Evolutionary conservation across 306 rosid species (phyloP), one percentile per base, ranked within the genome.

Genomic region (Begonia loranthoides): DNA sequence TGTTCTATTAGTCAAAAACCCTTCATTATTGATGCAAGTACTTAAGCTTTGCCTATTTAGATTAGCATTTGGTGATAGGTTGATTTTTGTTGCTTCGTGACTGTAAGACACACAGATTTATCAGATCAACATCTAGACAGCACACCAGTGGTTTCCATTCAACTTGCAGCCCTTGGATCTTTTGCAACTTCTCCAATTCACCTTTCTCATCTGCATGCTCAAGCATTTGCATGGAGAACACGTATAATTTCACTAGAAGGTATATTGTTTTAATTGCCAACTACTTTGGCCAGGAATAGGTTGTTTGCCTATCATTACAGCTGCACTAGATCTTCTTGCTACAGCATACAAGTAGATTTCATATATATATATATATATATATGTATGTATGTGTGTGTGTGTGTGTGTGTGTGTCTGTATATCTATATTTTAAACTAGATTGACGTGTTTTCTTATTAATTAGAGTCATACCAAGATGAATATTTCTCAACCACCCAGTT

Each of bases 161-260:
- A 73, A 70, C 90, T 89, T 62, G 54, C 86, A 66, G 78, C 59
- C 66, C 58, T 41, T 53, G 76, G 82, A 49, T 77, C 82, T 22
- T 69, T 89, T 50, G 61, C 64, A 59, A 89, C 97, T 34, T 59
- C 79, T 69, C 51, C 79, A 9, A 60, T 85, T 60, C 59, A 17
- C 21, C 58, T 82, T 50, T 51, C 58, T 54, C 76, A 70, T 63
- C 63, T 82, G 64, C 66, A 72, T 68, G 62, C 73, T 45, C 78
- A 68, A 49, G 49, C 73, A 22, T 53, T 81, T 65, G 80, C 97
- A 60, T 82, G 84, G 95, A 78, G 70, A 77, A 75, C 95, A 22
- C 79, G 67, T 17, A 82, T 89, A 44, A 53, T 57, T 56, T 75
- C 97, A 56, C 57, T 41, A 55, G 68, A 79, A 75, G 97, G 97